Evolutionary conservation across 164 flowering plant genomes (phyloP), one percentile per base, ranked within the genome.

Genomic region (Sedum album): DNA sequence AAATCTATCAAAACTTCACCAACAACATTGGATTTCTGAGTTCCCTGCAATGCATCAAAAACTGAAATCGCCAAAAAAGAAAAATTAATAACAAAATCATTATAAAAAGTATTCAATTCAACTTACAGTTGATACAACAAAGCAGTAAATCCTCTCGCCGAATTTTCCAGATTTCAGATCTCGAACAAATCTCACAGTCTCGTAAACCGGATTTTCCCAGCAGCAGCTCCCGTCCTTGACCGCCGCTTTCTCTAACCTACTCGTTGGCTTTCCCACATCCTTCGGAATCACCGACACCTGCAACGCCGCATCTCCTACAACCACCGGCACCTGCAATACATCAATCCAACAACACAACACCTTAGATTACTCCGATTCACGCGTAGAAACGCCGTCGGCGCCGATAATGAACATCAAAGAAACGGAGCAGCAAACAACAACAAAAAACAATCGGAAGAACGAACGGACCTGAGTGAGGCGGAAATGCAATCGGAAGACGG

Each of bases 81-180:
- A 35, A 35, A 35, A 7, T 35, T 35, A 35, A 3, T 35, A 35
- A 3, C 38, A 35, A 35, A 3, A 7, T 7, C 3, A 35, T 35
- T 35, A 35, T 35, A 35, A 7, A 35, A 35, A 35, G 7, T 35
- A 35, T 35, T 28, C 67, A 21, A 26, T 4, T 30, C 51, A 68
- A 41, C 86, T 68, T 79, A 94, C 97, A 21, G 68, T 84, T 15
- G 89, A 87, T 33, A 91, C 80, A 35, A 82, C 63, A 66, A 94
- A 82, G 70, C 80, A 76, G 76, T 89, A 89, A 31, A 79, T 69
- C 70, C 77, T 87, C 76, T 88, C 89, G 41, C 68, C 78, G 73
- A 91, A 74, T 81, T 82, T 91, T 72, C 97, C 97, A 1, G 87
- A 74, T 76, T 83, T 89, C 2, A 83, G 77, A 30, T 94, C 98